Evolutionary conservation across 2,329 filamentous ascomycete genomes (phyloP), one percentile per base, ranked within the genome.

Genomic region (Epichloe brachyelytri): DNA sequence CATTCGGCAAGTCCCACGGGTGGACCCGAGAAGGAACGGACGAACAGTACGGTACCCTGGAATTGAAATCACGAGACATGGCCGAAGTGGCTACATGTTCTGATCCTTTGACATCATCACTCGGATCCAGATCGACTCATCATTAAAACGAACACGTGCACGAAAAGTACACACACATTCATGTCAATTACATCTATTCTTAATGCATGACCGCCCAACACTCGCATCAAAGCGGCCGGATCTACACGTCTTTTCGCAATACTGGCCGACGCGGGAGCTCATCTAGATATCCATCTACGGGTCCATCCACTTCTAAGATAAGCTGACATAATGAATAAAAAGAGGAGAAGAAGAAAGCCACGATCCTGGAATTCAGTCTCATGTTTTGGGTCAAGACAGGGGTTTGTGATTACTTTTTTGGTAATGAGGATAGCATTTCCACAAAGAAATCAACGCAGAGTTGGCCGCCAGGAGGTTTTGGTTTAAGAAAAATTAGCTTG

Each of bases 221-320:
- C 19, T 51, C 39, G 39, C 45, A 43, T 22, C n/a, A 39, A 46
- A 6, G 41, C 14, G 14, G 34, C 41, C 41, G 5, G 12, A 33
- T 45, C 34, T 46, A 50, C 26, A 50, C 41, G 48, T 38, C 48
- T n/a, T 22, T 30, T 41, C 22, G 48, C n/a, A 45, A 39, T n/a
- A 50, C 22, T 26, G 34, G 34, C 34, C 34, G 41, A 44, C 48
- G 48, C 22, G 49, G 33, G 14, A 39, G 38, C 44, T 47, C 44
- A 33, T 51, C 49, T 38, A 47, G 5, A 45, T 47, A 19, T 37
- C 33, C 48, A 40, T 50, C 48, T 50, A 46, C 48, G 48, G 34
- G 43, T 50, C 41, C 41, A 39, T 38, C 38, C 44, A 48, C n/a
- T 30, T 47, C 49, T 38, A 47, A 17, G 19, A 46, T 17, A 26